phyloP scores from a whole-genome alignment of 2,329 filamentous ascomycete species.

The Neofusicoccum parvum region DNA sequence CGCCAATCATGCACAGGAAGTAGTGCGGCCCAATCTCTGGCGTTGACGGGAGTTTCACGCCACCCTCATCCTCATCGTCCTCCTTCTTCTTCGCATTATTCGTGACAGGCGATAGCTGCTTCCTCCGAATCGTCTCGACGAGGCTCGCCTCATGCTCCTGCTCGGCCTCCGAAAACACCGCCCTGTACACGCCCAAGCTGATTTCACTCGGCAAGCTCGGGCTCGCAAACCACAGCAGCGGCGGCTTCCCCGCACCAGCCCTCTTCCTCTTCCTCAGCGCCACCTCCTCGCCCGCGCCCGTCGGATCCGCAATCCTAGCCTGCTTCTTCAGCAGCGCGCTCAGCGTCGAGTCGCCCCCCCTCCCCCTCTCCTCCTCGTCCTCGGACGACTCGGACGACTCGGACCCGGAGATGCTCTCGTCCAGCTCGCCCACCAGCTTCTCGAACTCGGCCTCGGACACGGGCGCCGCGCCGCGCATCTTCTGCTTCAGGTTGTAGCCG shows the following conservation, averaged over 20 bases:
- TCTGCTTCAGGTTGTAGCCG: constrained; percentile 92
- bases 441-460: constrained; percentile 85
- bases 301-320: constrained; percentile 67
- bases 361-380: constrained; percentile 65
- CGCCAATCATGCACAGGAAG: constrained; percentile 98
- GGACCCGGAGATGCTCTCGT: constrained; percentile 91
- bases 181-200: constrained; percentile 83
- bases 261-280: constrained; percentile 52
- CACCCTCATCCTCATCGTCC: constrained; percentile 54
- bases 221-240: constrained; percentile 84
- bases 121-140: constrained; percentile 69
- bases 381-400: constrained; percentile 68
- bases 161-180: constrained; percentile 74
- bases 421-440: constrained; percentile 78
- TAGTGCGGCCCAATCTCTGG: constrained; percentile 76
- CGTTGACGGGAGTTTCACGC: constrained; percentile 58
- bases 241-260: constrained; percentile 65
- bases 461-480: constrained; percentile 70
- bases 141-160: constrained; percentile 64
- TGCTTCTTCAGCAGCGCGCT: constrained; percentile 80
- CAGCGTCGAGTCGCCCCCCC: constrained; percentile 63
- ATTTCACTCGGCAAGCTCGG: constrained; percentile 73
- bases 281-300: constrained; percentile 50
- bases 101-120: constrained; percentile 71
- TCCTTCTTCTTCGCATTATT: constrained; percentile 38